These are phyloP conservation scores for Phlebiopsis gigantea DNA, from an alignment of 768 basidiomycete genomes.

Conservation along the genomic window DNA sequence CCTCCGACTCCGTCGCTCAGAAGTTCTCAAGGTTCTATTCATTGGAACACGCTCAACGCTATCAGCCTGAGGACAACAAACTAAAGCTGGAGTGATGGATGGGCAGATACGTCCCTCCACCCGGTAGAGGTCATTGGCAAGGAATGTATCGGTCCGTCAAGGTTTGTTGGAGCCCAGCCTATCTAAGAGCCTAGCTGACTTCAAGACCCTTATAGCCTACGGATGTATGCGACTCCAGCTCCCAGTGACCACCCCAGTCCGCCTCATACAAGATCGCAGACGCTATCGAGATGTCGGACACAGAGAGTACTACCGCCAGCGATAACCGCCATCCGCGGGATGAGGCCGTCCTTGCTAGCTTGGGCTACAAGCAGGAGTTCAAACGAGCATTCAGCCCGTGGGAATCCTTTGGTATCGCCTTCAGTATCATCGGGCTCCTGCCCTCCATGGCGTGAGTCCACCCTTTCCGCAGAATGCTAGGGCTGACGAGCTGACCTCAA, in stretches of 20 bases:
- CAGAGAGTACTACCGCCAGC: not conserved
- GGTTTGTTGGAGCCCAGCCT: no score
- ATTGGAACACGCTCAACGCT: not conserved
- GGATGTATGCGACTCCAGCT: not conserved
- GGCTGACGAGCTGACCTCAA: not conserved
- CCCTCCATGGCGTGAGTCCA: slow-evolving; percentile 53
- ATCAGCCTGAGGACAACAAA: not conserved
- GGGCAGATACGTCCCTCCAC: not conserved
- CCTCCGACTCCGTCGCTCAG: not conserved
- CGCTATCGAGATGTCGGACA: not conserved
- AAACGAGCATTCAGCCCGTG: slow-evolving; percentile 23
- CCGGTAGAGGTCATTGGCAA: not conserved
- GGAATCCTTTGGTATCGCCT: slow-evolving; percentile 67
- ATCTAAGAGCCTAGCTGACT: not conserved
- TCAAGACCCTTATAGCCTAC: not conserved
- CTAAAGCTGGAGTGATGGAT: not conserved
- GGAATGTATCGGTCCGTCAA: not conserved
- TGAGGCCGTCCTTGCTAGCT: slow-evolving; percentile 33
- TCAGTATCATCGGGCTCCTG: slow-evolving; percentile 66
- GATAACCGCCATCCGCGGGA: slow-evolving; percentile 19
- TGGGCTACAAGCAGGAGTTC: slow-evolving; percentile 52
- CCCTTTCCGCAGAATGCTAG: not conserved
- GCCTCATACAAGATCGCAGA: not conserved
- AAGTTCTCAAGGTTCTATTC: not conserved
- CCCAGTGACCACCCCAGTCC: not conserved